These are phyloP conservation scores for Nakaseomyces sp. DNA, from an alignment of 1,139 yeast species.

Conservation along the genomic window DNA sequence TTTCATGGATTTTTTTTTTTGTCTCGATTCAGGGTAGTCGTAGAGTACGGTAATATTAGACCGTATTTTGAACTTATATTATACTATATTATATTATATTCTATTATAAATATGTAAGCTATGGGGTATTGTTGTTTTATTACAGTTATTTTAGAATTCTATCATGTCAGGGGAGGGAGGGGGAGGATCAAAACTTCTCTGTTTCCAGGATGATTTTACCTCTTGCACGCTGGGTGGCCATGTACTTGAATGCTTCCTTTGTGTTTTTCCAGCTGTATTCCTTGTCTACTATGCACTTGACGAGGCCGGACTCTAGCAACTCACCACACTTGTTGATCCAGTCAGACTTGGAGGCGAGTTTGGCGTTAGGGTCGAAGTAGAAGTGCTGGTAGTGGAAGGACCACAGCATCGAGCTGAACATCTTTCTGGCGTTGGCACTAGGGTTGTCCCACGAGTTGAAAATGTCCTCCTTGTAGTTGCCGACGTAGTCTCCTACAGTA, in stretches of 20 bases:
- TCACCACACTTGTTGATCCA: slow-evolving; percentile 34
- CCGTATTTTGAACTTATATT: too few species aligned
- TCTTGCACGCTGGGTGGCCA: slow-evolving; percentile 44
- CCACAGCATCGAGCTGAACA: slow-evolving; percentile 31
- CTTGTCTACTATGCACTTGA: slow-evolving; percentile 43
- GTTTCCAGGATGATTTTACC: slow-evolving; percentile 54
- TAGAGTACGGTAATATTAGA: too few species aligned
- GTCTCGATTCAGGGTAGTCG: too few species aligned
- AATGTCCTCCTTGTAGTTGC: slow-evolving; percentile 32
- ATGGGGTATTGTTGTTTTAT: too few species aligned
- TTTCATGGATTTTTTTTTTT: too few species aligned
- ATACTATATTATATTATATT: too few species aligned
- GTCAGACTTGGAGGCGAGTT: slow-evolving; percentile 22
- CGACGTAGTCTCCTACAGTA: slow-evolving; percentile 46
- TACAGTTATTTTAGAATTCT: too few species aligned
- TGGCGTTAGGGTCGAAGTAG: slow-evolving; percentile 30
- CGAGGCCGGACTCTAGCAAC: slow-evolving; percentile 37
- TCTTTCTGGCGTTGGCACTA: slow-evolving; percentile 34
- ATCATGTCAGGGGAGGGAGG: too few species aligned
- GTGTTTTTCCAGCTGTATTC: slow-evolving; percentile 45
- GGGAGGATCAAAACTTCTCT: slow-evolving; percentile 29
- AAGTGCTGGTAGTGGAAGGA: slow-evolving; percentile 32
- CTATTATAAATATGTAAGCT: too few species aligned
- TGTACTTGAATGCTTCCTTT: slow-evolving; percentile 43
- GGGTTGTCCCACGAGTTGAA: slow-evolving; percentile 34